Evolutionary conservation across 192 early-diverging fungal genomes (phyloP).

Genomic region (Funneliformis mosseae): DNA sequence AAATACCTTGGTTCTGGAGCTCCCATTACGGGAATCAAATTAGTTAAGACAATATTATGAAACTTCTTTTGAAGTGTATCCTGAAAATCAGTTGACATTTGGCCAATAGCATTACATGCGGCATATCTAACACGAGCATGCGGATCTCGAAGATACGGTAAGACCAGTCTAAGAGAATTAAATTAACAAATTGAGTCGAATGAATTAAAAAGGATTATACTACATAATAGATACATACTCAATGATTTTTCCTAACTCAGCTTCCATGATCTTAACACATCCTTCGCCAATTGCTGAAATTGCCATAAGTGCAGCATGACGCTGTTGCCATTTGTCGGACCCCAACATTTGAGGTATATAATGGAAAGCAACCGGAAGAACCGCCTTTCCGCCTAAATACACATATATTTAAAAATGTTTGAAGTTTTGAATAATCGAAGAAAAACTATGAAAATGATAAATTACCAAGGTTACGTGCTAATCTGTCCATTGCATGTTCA

Average conservation of each 20-base stretch:
- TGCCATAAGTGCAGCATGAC: constrained; percentile 92
- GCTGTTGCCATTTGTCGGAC: constrained; percentile 82
- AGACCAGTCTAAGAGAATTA: constrained; percentile 56
- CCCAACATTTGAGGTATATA: constrained; percentile 88
- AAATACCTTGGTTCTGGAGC: constrained; percentile 40
- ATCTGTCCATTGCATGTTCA: constrained; percentile 95
- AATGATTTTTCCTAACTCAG: constrained; percentile 83
- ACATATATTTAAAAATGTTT: neutral
- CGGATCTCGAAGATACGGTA: constrained; percentile 81
- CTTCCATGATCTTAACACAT: constrained; percentile 91
- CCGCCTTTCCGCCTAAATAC: constrained; percentile 74
- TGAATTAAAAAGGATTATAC: neutral
- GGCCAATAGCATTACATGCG: constrained; percentile 94
- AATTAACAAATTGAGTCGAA: neutral
- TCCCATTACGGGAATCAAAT: constrained; percentile 88
- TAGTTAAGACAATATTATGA: constrained; percentile 69
- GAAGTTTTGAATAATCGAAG: neutral
- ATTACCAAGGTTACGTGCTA: constrained; percentile 73
- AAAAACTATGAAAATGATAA: neutral
- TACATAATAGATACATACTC: constrained; percentile 34
- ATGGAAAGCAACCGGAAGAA: constrained; percentile 86
- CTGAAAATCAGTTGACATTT: constrained; percentile 98
- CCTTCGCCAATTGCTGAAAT: constrained; percentile 98
- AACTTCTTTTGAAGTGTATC: constrained; percentile 72
- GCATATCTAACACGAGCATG: constrained; percentile 97